phyloP scores from a whole-genome alignment of 257 asterid genomes.

The Solanum bulbocastanum region DNA sequence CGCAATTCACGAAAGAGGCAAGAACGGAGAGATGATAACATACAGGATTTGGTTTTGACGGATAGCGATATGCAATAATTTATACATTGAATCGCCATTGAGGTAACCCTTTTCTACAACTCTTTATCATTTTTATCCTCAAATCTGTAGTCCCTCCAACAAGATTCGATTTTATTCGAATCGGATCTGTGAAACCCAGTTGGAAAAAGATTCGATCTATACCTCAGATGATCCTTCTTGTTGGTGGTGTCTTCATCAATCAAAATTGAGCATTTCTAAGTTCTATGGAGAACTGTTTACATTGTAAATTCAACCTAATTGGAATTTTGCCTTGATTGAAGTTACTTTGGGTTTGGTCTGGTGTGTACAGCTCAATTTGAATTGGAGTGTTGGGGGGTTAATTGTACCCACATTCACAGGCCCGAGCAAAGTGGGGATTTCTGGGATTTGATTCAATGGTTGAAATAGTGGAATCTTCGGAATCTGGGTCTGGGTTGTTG shows the following conservation, averaged over 20 bases:
- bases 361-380: not conserved
- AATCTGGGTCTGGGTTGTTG: conserved; percentile 33
- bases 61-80: not conserved
- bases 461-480: conserved; percentile 58
- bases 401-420: not conserved
- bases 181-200: conserved; percentile 12
- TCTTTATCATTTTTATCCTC: not conserved
- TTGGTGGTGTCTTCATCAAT: not conserved
- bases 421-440: conserved; percentile 1
- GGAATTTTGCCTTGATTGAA: not conserved
- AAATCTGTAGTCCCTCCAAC: not conserved
- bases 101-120: conserved; percentile 19
- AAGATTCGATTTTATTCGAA: conserved; percentile 3
- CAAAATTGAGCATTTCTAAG: not conserved
- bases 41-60: not conserved
- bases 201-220: not conserved
- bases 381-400: conserved; percentile 3
- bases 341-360: not conserved
- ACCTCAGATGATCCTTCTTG: not conserved
- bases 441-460: conserved; percentile 10
- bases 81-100: not conserved
- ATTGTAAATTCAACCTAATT: not conserved
- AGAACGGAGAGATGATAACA: not conserved
- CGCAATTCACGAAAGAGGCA: not conserved
- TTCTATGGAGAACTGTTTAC: not conserved